Conservation (phyloP, 805 yeast genomes). For the Barnettozyma sp. region DNA sequence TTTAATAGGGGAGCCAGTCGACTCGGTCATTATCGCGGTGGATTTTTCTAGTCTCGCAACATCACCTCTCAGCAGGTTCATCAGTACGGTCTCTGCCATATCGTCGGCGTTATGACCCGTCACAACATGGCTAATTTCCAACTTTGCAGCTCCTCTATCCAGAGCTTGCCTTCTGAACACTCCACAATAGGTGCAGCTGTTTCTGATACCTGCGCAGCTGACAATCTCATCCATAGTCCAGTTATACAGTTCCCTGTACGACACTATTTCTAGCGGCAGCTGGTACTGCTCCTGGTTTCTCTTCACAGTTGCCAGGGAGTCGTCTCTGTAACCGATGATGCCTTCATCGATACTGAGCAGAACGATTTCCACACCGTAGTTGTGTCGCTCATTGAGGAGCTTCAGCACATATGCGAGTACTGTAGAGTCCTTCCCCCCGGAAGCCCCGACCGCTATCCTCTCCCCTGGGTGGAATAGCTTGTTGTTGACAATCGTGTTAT, state of each 20-base stretch:
- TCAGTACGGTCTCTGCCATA: slow-evolving; percentile 95
- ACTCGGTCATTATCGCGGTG: slow-evolving; percentile 75
- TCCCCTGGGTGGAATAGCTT: slow-evolving; percentile 76
- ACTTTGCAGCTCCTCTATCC: slow-evolving; percentile 88
- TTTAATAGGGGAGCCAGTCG: slow-evolving; percentile 81
- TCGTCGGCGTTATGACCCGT: slow-evolving; percentile 99
- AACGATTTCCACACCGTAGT: slow-evolving; percentile 81
- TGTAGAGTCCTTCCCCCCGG: slow-evolving; percentile 98
- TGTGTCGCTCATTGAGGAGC: slow-evolving; percentile 77
- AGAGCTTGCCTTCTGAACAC: slow-evolving; percentile 93
- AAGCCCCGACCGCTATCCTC: slow-evolving; percentile 92
- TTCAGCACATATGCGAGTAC: slow-evolving; percentile 86
- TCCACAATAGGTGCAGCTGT: slow-evolving; percentile 97
- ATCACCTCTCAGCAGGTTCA: slow-evolving; percentile 95
- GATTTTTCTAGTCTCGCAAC: slow-evolving; percentile 86
- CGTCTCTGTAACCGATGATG: slow-evolving; percentile 94
- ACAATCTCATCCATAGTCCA: slow-evolving; percentile 99
- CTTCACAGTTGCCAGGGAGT: slow-evolving; percentile 92
- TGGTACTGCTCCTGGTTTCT: slow-evolving; percentile 81
- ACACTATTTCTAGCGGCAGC: slow-evolving; percentile 73
- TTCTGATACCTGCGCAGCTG: slow-evolving; percentile 85
- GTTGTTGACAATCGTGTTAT: slow-evolving; percentile 71
- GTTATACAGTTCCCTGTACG: slow-evolving; percentile 82
- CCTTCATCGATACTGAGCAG: slow-evolving; percentile 93
- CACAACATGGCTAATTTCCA: slow-evolving; percentile 83